Base-by-base conservation (phyloP, 2,329 filamentous ascomycete genomes). In the Hypoxylon sp. region DNA sequence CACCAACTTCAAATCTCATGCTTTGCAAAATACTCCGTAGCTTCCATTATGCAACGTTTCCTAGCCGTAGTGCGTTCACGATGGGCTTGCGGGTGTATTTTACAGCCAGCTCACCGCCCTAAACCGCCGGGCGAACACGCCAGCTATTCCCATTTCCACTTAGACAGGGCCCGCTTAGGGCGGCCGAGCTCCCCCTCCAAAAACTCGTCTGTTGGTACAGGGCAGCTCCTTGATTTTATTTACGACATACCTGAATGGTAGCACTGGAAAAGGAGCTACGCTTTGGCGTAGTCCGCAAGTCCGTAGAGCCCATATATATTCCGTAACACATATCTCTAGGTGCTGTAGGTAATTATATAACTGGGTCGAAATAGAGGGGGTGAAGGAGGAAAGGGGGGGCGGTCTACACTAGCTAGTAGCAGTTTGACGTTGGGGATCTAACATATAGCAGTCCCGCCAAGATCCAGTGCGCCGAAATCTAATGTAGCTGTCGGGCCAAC, bases 71-170 rank as follows among this genome's bases (percentile, higher is more conserved):
- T 35, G 37, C 33, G 53, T 29, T 24, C 53, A 59, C 53, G 50
- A 54, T 37, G 55, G 55, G 55, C 39, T 59, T 63, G 48, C 42
- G 60, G 59, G 37, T 66, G 39, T 62, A 19, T 61, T 55, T 26
- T 24, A 29, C 26, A 19, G 33, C 57, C 54, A 53, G 47, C 66
- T 71, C 69, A 71, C 69, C 69, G 69, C 69, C 64, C 62, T 68
- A 54, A 64, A 48, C 59, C 50, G 24, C 65, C 51, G 51, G 59
- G 37, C 53, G 58, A 39, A 26, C 9, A 46, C 42, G 47, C 57
- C 52, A 66, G 52, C 57, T 64, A 58, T 54, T 42, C 52, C 55
- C 29, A 58, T 62, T 57, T 52, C 39, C 58, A 57, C 19, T 17
- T 26, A 37, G 44, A n/a, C 5, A 47, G 67, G 59, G 59, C 59